Conservation (phyloP, 345 rosid species). For the Cardiospermum halicacabum region DNA sequence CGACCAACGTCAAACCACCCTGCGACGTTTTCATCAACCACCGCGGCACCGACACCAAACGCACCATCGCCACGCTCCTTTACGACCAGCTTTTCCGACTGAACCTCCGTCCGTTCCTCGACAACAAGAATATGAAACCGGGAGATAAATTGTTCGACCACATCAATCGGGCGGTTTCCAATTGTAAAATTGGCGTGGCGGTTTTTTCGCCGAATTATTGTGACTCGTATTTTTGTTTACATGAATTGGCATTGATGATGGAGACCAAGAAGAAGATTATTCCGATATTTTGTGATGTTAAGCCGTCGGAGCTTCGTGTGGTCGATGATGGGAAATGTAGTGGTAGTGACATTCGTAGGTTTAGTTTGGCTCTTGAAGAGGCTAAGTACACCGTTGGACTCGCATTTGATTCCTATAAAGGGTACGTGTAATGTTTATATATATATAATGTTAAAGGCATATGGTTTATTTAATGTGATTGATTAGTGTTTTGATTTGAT, state of each 20-base stretch:
- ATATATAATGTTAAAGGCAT: no score
- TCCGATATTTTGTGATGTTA: conserved; percentile 66
- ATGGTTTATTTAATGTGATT: not conserved
- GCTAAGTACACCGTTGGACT: conserved; percentile 64
- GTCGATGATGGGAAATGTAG: conserved; percentile 27
- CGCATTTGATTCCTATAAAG: conserved; percentile 54
- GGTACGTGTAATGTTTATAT: conserved; percentile 36
- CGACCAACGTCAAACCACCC: conserved; percentile 13
- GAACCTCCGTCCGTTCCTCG: conserved; percentile 55
- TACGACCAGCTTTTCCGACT: conserved; percentile 46
- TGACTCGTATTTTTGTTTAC: conserved; percentile 57
- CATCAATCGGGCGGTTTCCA: conserved; percentile 41
- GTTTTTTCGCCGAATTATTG: conserved; percentile 65
- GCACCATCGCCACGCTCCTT: conserved; percentile 48
- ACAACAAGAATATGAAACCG: conserved; percentile 69
- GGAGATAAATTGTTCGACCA: conserved; percentile 67
- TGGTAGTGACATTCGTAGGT: conserved; percentile 36
- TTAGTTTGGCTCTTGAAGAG: conserved; percentile 61
- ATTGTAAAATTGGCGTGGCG: conserved; percentile 51
- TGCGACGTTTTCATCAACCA: conserved; percentile 73
- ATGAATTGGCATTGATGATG: conserved; percentile 65
- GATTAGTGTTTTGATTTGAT: not conserved
- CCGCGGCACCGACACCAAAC: conserved; percentile 64
- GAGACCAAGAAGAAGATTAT: conserved; percentile 64
- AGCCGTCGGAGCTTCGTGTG: conserved; percentile 62